Conservation (phyloP, 192 early-diverging fungal genomes). For the Cladochytrium replicatum region DNA sequence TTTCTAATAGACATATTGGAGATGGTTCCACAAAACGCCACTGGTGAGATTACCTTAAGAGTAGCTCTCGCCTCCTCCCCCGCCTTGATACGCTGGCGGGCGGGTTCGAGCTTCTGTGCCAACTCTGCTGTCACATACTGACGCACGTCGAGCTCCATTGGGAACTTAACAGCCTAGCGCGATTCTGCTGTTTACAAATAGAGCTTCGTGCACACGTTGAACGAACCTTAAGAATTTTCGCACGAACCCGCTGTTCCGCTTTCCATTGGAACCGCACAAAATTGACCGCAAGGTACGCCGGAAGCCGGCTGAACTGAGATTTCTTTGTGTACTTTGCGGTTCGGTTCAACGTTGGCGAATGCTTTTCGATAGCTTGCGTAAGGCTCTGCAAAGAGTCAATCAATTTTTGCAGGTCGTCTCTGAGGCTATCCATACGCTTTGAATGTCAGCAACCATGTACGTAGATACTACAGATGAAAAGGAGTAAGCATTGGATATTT, state of each 20-base stretch:
- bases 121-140: constrained; percentile 80
- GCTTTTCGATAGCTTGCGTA: constrained; percentile 81
- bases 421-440: constrained; percentile 29
- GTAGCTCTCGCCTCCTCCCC: constrained; percentile 56
- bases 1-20: too few species aligned
- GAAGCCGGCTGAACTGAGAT: constrained; percentile 71
- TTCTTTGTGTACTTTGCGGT: constrained; percentile 70
- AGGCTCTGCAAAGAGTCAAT: constrained; percentile 40
- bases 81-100: constrained; percentile 47
- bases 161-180: constrained; percentile 78
- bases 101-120: constrained; percentile 54
- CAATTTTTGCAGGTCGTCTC: not conserved
- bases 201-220: too few species aligned
- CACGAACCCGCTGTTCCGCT: constrained; percentile 57
- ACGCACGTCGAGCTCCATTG: constrained; percentile 81
- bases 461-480: constrained; percentile 43
- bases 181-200: too few species aligned
- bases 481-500: not conserved
- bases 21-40: too few species aligned
- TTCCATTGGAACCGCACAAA: constrained; percentile 99
- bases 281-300: constrained; percentile 75
- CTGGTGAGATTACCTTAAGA: constrained; percentile 12
- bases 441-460: constrained; percentile 65
- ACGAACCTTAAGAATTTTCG: constrained; percentile 82
- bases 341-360: constrained; percentile 67